These are phyloP conservation scores for Penicillium sp. DNA, from an alignment of 2,329 filamentous ascomycete species.

Conservation along the genomic window DNA sequence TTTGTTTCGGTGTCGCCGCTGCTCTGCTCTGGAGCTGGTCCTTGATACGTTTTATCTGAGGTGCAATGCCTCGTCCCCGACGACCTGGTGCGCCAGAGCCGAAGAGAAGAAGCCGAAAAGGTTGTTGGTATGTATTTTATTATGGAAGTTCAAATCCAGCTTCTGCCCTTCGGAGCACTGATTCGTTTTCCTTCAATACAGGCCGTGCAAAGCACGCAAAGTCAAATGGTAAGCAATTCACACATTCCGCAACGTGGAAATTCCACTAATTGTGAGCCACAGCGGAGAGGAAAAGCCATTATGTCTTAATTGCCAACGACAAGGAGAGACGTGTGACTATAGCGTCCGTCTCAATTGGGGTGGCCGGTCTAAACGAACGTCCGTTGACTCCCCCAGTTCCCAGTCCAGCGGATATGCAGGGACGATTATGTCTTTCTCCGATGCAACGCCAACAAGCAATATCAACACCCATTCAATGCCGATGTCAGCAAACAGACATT, in stretches of 20 bases:
- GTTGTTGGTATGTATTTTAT: conserved; percentile 60
- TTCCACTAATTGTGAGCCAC: conserved; percentile 12
- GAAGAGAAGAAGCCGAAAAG: conserved; percentile 67
- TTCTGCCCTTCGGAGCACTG: background rate
- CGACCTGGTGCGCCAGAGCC: conserved; percentile 64
- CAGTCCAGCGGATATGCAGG: conserved; percentile 28
- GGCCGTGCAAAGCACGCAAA: conserved; percentile 78
- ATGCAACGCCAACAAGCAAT: conserved; percentile 9
- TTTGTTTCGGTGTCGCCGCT: background rate
- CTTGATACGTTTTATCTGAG: conserved; percentile 12
- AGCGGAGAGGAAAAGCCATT: conserved; percentile 72
- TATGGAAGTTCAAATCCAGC: background rate
- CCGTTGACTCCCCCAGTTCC: conserved; percentile 35
- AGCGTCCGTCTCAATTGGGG: conserved; percentile 81
- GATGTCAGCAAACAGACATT: conserved; percentile 8
- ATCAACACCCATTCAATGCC: conserved; percentile 10
- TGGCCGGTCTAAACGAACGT: conserved; percentile 64
- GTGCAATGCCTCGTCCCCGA: conserved; percentile 64
- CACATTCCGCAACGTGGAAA: background rate
- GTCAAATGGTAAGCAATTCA: conserved; percentile 64
- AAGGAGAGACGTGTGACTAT: conserved; percentile 75
- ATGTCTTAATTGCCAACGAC: conserved; percentile 71
- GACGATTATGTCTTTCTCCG: conserved; percentile 17
- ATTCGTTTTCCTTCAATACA: conserved; percentile 34
- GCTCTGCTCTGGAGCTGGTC: conserved; percentile 4